phyloP scores from a whole-genome alignment of 2,329 filamentous ascomycete genomes.

The Aureobasidium lini region DNA sequence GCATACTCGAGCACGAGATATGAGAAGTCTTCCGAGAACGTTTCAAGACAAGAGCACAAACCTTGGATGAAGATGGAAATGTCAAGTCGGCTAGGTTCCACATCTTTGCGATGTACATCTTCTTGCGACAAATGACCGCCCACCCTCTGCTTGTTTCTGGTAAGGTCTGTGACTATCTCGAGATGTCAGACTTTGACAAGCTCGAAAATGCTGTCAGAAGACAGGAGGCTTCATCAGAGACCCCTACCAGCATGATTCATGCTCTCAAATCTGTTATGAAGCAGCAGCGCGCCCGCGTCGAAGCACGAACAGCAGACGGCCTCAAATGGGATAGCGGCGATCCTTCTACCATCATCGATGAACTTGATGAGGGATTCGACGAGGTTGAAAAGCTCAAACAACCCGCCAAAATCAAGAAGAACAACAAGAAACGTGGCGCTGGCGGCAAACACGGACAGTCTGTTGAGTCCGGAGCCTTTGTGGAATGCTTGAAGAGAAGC shows the following conservation, averaged over 20 bases:
- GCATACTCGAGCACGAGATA: constrained; percentile 43
- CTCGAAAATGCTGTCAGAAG: constrained; percentile 23
- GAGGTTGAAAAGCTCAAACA: not conserved
- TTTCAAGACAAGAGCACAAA: constrained; percentile 38
- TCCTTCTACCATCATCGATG: not conserved
- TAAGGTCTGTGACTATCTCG: constrained; percentile 38
- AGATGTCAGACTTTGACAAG: constrained; percentile 37
- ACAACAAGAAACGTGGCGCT: not conserved
- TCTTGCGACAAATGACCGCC: constrained; percentile 45
- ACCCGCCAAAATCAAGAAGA: not conserved
- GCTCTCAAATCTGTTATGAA: not conserved
- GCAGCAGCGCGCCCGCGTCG: not conserved
- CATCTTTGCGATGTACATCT: constrained; percentile 41
- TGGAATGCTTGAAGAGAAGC: constrained; percentile 29
- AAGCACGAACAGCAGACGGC: not conserved
- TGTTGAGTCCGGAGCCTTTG: constrained; percentile 35
- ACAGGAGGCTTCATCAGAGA: not conserved
- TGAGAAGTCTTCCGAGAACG: constrained; percentile 45
- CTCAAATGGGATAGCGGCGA: not conserved
- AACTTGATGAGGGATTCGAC: not conserved
- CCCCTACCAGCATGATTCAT: not conserved
- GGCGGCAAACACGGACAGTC: constrained; percentile 31
- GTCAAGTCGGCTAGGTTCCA: constrained; percentile 32
- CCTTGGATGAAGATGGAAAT: constrained; percentile 18
- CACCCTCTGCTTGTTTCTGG: constrained; percentile 43